Percentiles rank a stretch among this genome's conserved stretches.
Conservation (phyloP, 495 filamentous ascomycete genomes). For the Penicillium ochrochloron region DNA sequence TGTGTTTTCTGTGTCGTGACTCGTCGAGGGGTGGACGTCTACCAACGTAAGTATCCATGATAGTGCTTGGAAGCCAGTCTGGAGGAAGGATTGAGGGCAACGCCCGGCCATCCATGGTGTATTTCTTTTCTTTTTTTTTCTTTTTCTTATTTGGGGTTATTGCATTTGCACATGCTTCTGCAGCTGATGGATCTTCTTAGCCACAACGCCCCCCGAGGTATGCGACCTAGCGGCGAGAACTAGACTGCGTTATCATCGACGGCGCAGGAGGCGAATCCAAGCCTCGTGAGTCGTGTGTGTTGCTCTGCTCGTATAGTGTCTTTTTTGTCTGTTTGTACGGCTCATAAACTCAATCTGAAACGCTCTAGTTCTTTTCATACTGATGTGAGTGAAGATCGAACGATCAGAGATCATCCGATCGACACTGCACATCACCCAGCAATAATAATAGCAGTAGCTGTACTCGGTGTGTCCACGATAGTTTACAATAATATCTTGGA, state of each 20-base stretch:
- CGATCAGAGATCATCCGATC: conserved; percentile 7
- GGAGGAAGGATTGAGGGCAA: background rate
- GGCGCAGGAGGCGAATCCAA: background rate
- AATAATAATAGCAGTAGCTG: background rate
- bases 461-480: background rate
- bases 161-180: conserved; percentile 11
- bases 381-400: conserved; percentile 6
- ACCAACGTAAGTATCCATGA: no score
- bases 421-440: conserved; percentile 2
- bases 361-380: conserved; percentile 12
- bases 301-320: conserved; percentile 1
- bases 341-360: conserved; percentile 19
- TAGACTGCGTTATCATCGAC: background rate
- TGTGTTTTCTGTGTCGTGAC: background rate
- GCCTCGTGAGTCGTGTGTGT: background rate
- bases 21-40: background rate
- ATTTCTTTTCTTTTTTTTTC: background rate
- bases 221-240: background rate
- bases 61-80: no score
- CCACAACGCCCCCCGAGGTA: conserved; percentile 5
- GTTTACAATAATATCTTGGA: background rate
- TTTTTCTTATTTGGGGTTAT: no score
- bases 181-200: background rate
- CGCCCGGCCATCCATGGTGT: background rate
- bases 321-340: background rate